These are phyloP conservation scores for Kodamaea neixiangensis DNA, from an alignment of 805 yeast species.

Conservation along the genomic window DNA sequence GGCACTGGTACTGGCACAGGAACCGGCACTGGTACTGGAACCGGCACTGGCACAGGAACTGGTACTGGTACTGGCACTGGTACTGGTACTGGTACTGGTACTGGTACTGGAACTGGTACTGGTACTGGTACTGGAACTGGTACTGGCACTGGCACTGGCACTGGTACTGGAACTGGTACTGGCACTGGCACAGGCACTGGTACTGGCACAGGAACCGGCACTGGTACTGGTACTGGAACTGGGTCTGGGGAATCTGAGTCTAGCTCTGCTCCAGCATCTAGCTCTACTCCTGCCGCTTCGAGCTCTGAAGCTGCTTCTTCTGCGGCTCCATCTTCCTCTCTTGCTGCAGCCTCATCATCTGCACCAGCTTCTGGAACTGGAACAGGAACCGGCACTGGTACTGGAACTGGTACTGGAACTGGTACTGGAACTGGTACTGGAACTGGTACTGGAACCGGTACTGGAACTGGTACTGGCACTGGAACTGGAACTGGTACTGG, in stretches of 20 bases:
- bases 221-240: neutral
- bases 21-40: neutral
- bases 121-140: neutral
- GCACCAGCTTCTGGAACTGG: no score
- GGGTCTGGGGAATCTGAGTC: neutral
- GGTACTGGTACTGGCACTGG: neutral
- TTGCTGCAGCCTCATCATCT: neutral
- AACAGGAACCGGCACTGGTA: no score
- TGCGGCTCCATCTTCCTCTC: constrained; percentile 11
- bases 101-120: neutral
- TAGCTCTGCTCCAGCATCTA: neutral
- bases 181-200: neutral
- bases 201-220: neutral
- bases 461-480: no score
- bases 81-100: neutral
- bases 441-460: no score
- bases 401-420: no score
- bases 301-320: constrained; percentile 12
- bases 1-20: neutral
- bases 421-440: no score
- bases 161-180: neutral
- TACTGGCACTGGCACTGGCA: neutral
- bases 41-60: neutral
- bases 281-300: neutral
- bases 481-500: no score